Percentiles rank a stretch among this genome's conserved stretches.
These are phyloP conservation scores for Suillus subaureus DNA, from an alignment of 768 basidiomycete species.

Conservation along the genomic window DNA sequence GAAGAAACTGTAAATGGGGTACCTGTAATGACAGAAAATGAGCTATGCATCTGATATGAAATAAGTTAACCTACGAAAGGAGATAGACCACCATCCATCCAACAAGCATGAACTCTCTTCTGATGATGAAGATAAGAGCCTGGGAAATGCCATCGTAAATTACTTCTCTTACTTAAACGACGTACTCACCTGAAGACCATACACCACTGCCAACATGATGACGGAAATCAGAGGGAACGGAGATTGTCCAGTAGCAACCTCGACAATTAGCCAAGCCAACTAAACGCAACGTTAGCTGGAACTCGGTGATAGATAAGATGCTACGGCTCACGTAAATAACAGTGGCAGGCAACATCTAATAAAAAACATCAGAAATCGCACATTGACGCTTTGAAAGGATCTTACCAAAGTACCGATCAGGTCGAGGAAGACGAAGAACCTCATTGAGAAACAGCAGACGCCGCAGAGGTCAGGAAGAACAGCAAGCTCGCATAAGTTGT, in stretches of 20 bases:
- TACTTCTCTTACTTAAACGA: constrained; percentile 6
- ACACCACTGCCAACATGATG: constrained; percentile 66
- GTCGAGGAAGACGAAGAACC: constrained; percentile 70
- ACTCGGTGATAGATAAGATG: constrained; percentile 7
- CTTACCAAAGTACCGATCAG: constrained; percentile 61
- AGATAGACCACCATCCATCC: constrained; percentile 77
- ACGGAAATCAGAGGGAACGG: constrained; percentile 65
- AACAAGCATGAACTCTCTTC: constrained; percentile 74
- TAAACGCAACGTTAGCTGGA: constrained; percentile 23
- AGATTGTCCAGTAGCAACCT: constrained; percentile 52
- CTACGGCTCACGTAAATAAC: constrained; percentile 55
- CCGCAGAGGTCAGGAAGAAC: constrained; percentile 66
- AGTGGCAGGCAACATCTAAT: constrained; percentile 58
- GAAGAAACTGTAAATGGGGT: constrained; percentile 70
- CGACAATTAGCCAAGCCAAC: constrained; percentile 64
- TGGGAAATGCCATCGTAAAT: constrained; percentile 16
- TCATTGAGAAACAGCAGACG: constrained; percentile 76
- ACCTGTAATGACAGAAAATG: constrained; percentile 37
- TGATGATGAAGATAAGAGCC: constrained; percentile 70
- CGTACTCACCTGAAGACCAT: constrained; percentile 60
- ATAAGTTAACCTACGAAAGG: constrained; percentile 50
- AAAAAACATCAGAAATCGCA: constrained; percentile 13
- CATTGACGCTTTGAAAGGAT: background rate
- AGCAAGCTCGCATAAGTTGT: constrained; percentile 67
- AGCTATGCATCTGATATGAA: constrained; percentile 4